Evolutionary conservation across 2,329 filamentous ascomycete species (phyloP), one percentile per base, ranked within the genome.

Genomic region (Exserohilum turcica): DNA sequence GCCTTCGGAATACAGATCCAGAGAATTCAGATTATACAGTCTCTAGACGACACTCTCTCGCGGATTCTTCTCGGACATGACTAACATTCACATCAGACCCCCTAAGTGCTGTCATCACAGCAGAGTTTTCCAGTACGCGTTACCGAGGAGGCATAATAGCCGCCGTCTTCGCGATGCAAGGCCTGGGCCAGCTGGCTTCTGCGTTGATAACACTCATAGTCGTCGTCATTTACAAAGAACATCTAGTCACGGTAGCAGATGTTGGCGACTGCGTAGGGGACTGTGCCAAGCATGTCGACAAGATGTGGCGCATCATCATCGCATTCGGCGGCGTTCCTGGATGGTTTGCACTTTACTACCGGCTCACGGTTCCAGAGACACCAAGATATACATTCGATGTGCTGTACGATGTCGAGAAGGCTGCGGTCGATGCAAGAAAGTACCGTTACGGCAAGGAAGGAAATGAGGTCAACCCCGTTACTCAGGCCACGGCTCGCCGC

Each of bases 131-230:
- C 9, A 92, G 88, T 3, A 93, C 90, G 47, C 91, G 88, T 75
- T 92, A 89, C 86, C 80, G 90, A 74, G 90, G 90, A 62, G 89
- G 89, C 60, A 94, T 94, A 87, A 92, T 95, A 87, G 89, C 85
- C 29, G 82, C 89, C 13, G 90, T 94, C 48, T 94, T 94, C 67
- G 89, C 90, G 62, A 93, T 92, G 89, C 90, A 95, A 73, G 90
- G 90, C 60, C 82, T 94, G 45, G 90, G 91, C 16, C 90, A 94
- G 74, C 86, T 94, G 48, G 80, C 80, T 21, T 90, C 88, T 43
- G 89, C 89, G 40, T 83, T 93, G 27, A 80, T 94, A 58, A 88
- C 90, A 72, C 79, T 94, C 40, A 89, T 92, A 65, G 66, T 89
- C 51, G 89, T 87, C 0, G 78, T 86, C 12, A 87, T 86, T 42